Percentiles rank a stretch among this genome's conserved stretches.
These are phyloP conservation scores for Salisapilia sapeloensis DNA, from an alignment of 352 stramenopile genomes.

Conservation along the genomic window DNA sequence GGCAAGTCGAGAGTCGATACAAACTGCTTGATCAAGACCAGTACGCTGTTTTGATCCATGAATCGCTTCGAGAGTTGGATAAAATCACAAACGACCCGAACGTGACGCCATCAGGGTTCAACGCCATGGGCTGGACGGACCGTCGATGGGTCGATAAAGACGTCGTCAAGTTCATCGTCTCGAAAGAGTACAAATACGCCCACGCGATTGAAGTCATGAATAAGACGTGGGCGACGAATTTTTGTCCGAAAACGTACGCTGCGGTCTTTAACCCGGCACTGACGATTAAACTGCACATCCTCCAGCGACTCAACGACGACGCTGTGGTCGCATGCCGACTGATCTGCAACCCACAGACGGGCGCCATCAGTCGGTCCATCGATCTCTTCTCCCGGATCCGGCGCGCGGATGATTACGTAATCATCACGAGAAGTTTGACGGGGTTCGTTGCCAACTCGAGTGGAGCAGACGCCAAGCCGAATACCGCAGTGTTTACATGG, in stretches of 20 bases:
- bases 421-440: conserved; percentile 31
- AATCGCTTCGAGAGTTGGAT: too few species aligned
- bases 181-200: conserved; percentile 26
- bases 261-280: conserved; percentile 30
- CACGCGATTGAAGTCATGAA: conserved; percentile 22
- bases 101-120: conserved; percentile 12
- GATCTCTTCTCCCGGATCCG: conserved; percentile 32
- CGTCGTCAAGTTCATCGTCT: conserved; percentile 25
- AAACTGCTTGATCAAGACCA: too few species aligned
- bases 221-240: conserved; percentile 17
- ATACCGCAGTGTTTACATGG: conserved; percentile 25
- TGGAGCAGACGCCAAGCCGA: conserved; percentile 27
- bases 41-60: too few species aligned
- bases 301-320: conserved; percentile 36
- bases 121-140: conserved; percentile 27
- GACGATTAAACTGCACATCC: conserved; percentile 27
- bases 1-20: too few species aligned
- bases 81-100: too few species aligned
- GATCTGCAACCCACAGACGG: conserved; percentile 35
- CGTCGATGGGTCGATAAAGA: conserved; percentile 16
- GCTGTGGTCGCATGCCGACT: conserved; percentile 31
- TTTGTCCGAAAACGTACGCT: conserved; percentile 19
- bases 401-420: conserved; percentile 25
- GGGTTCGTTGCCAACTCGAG: conserved; percentile 24
- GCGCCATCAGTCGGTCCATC: conserved; percentile 26